Evolutionary conservation across 2,329 filamentous ascomycete species (phyloP).

Genomic region (Escovopsis sp.): DNA sequence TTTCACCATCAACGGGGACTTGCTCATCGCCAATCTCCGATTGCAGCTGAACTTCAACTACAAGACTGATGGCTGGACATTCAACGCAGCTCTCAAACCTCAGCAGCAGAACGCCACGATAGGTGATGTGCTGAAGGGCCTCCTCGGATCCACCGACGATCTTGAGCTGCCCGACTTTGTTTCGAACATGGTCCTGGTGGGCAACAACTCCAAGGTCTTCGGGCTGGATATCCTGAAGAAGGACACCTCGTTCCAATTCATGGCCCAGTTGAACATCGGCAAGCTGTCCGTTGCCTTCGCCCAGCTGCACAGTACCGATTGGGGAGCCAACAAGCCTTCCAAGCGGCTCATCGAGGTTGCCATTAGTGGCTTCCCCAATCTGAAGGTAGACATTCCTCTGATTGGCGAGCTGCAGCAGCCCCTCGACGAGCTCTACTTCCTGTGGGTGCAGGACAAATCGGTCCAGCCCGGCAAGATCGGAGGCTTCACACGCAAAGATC

Average conservation of each 20-base stretch:
- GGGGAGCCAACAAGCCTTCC: slow-evolving; percentile 5
- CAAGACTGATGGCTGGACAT: not conserved
- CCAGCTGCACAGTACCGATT: slow-evolving; percentile 6
- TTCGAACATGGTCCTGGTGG: not conserved
- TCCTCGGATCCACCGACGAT: slow-evolving; percentile 3
- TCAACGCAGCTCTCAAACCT: slow-evolving; percentile 4
- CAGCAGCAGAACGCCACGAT: slow-evolving; percentile 1
- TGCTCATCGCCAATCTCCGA: slow-evolving; percentile 5
- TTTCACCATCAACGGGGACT: slow-evolving; percentile 7
- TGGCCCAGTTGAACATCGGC: slow-evolving; percentile 4
- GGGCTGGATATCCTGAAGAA: slow-evolving; percentile 2
- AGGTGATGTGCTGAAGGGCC: slow-evolving; percentile 4
- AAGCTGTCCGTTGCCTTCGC: slow-evolving; percentile 5
- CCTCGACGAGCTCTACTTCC: slow-evolving; percentile 20
- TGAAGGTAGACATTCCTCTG: slow-evolving; percentile 13
- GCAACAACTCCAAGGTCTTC: not conserved
- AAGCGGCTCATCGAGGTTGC: slow-evolving; percentile 10
- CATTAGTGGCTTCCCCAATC: slow-evolving; percentile 7
- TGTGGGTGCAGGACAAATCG: slow-evolving; percentile 17
- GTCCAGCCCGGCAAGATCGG: not conserved
- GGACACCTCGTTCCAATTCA: slow-evolving; percentile 8
- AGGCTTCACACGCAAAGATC: slow-evolving; percentile 3
- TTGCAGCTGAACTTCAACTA: slow-evolving; percentile 7
- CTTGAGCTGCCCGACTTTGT: slow-evolving; percentile 7
- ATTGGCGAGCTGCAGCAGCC: slow-evolving; percentile 19